Conservation (phyloP, 768 basidiomycete genomes). For the Russula sp. region DNA sequence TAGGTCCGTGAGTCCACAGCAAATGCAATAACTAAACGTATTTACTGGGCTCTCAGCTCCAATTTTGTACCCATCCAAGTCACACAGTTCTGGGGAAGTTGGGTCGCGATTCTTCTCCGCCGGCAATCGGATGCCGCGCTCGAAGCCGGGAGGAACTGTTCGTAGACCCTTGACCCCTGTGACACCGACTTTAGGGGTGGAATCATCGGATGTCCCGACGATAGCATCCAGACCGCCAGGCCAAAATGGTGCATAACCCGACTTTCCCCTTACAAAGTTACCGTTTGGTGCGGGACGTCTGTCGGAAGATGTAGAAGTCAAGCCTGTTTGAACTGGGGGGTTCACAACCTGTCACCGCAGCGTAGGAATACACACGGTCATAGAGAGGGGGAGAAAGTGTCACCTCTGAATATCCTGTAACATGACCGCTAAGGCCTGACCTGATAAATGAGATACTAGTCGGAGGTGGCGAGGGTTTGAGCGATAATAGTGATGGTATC, state of each 20-base stretch:
- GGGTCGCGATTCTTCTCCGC: constrained; percentile 49
- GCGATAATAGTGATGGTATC: constrained; percentile 56
- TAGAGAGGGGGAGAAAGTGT: neutral
- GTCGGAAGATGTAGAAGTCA: constrained; percentile 80
- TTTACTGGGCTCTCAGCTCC: constrained; percentile 3
- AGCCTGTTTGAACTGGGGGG: constrained; percentile 53
- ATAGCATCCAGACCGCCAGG: constrained; percentile 87
- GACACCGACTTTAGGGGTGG: constrained; percentile 29
- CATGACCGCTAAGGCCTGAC: constrained; percentile 69
- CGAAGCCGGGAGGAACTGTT: constrained; percentile 77
- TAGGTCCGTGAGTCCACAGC: neutral
- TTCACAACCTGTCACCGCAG: constrained; percentile 44
- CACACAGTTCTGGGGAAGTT: constrained; percentile 33
- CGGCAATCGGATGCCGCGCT: constrained; percentile 67
- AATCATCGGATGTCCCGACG: constrained; percentile 21
- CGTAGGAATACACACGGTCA: neutral
- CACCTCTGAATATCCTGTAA: constrained; percentile 81
- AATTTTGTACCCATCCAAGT: neutral
- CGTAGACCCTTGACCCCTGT: constrained; percentile 43
- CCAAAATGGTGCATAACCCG: constrained; percentile 87
- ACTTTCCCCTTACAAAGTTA: constrained; percentile 90
- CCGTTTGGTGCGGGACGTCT: constrained; percentile 74
- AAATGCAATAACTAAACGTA: neutral
- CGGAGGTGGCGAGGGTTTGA: constrained; percentile 67
- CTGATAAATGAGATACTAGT: constrained; percentile 70